Base-by-base conservation (phyloP, 345 rosid species). In the Triadica sebifera region DNA sequence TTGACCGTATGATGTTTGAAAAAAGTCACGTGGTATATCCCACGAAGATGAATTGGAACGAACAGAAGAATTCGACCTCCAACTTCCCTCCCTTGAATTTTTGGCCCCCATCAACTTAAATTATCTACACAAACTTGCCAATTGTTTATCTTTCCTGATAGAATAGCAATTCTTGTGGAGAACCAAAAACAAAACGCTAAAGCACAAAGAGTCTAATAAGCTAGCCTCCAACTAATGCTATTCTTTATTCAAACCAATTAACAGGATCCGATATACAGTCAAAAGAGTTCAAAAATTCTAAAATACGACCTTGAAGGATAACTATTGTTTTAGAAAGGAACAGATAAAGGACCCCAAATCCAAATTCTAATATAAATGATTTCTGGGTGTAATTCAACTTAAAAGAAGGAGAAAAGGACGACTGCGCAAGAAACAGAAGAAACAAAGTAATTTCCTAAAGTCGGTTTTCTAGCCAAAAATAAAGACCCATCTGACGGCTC, bases 61-160 rank as follows among this genome's bases (percentile, higher is more conserved):
- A 6, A 41, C 15, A 12, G 84, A 81, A 10, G 90, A 81, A 72
- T 49, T 65, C 73, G 85, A 84, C 82, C 90, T 77, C 84, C 74
- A 85, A 56, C 81, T 85, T 1, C 22, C 79, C 11, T 87, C 93
- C 75, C 73, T 91, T 6, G 98, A 94, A 79, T 70, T 84, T 53
- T 77, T 85, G 39, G 83, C 77, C 49, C 98, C 98, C 98, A 94
- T 94, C 75, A 82, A 80, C 75, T 72, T 57, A 69, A 29, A 73
- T 65, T 68, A 55, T 70, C 81, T 65, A 60, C 38, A 68, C 24
- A 50, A 77, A 39, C 19, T 71, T 49, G 20, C 70, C 24, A 60
- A 58, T 43, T 75, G 63, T 51, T 6, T 38, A 5, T 29, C 67
- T 47, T 46, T 47, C 37, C 51, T 41, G 15, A 38, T 3, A 43